Conservation (phyloP, 495 filamentous ascomycete genomes). For the Eremomyces bilateralis region DNA sequence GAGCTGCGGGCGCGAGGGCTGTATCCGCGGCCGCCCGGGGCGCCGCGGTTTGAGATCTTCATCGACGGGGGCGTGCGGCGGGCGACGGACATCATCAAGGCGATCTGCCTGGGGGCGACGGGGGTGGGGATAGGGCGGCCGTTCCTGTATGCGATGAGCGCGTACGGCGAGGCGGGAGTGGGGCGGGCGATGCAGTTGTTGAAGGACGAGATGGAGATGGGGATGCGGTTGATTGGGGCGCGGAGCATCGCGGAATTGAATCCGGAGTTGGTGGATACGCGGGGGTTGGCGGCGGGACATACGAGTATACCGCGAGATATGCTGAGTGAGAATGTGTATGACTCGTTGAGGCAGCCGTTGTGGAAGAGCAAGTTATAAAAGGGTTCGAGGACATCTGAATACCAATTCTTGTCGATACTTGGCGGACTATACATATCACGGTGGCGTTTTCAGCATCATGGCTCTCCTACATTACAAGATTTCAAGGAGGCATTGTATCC, state of each 20-base stretch:
- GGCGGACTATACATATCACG: too few relatives aligned
- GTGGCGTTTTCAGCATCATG: too few relatives aligned
- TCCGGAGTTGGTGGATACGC: conserved; percentile 53
- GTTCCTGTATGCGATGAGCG: conserved; percentile 88
- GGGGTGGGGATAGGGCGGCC: conserved; percentile 89
- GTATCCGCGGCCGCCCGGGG: too few relatives aligned
- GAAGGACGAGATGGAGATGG: conserved; percentile 98
- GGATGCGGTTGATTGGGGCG: conserved; percentile 82
- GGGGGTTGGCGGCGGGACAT: conserved; percentile 47
- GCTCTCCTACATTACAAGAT: too few relatives aligned
- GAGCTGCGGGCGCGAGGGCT: conserved; percentile 62
- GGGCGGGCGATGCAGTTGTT: conserved; percentile 84
- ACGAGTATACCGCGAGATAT: conserved; percentile 47
- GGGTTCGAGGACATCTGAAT: too few relatives aligned
- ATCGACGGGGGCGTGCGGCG: conserved; percentile 79
- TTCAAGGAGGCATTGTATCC: too few relatives aligned
- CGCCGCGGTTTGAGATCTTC: conserved; percentile 73
- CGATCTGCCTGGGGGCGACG: conserved; percentile 75
- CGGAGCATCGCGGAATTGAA: conserved; percentile 52
- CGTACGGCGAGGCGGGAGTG: conserved; percentile 75
- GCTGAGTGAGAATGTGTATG: conserved; percentile 38
- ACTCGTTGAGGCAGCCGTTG: conserved; percentile 37
- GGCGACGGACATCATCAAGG: conserved; percentile 90
- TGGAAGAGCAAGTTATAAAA: too few relatives aligned
- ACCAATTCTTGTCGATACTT: too few relatives aligned